Conservation (phyloP, 306 rosid species). For the Prosopis cineraria region DNA sequence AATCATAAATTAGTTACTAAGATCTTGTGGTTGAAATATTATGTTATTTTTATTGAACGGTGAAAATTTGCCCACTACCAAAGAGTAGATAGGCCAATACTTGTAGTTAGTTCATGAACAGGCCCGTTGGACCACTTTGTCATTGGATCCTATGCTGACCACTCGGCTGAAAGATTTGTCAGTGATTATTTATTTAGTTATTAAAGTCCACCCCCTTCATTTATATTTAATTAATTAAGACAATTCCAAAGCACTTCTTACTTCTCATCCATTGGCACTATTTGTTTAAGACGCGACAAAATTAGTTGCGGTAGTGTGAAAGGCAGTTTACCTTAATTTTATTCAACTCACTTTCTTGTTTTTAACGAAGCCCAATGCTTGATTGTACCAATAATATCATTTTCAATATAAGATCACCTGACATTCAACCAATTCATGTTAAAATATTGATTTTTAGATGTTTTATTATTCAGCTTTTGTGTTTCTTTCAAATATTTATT, state of each 20-base stretch:
- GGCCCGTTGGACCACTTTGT: too few species aligned
- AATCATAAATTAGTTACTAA: too few species aligned
- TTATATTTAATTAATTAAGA: not conserved
- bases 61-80: too few species aligned
- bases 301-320: not conserved
- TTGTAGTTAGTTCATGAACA: too few species aligned
- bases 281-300: not conserved
- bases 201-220: not conserved
- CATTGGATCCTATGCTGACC: too few species aligned
- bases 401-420: not conserved
- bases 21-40: too few species aligned
- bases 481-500: too few species aligned
- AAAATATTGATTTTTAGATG: too few species aligned
- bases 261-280: not conserved
- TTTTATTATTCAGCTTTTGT: not conserved
- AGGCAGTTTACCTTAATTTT: not conserved
- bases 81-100: too few species aligned
- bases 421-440: not conserved
- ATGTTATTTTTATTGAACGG: too few species aligned
- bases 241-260: not conserved
- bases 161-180: not conserved
- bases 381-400: not conserved
- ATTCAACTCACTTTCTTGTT: not conserved
- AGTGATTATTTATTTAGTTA: not conserved
- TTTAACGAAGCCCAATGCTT: not conserved